Percentiles rank a stretch among this genome's conserved stretches.
Conservation (phyloP, 116 monocot genomes). For the Posidonia oceanica region DNA sequence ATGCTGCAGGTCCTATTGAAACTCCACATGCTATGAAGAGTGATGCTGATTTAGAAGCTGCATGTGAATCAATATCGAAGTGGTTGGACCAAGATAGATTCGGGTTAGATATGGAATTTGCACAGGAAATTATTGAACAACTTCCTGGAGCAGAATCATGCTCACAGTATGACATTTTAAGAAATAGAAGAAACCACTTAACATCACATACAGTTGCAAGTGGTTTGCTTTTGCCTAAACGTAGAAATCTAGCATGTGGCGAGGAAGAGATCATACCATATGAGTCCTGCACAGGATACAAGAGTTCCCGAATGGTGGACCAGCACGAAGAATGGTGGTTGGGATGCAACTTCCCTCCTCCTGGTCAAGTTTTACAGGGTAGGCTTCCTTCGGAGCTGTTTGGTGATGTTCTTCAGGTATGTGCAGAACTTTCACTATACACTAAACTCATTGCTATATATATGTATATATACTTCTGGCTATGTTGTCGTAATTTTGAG, state of each 20-base stretch:
- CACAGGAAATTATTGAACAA: constrained; percentile 78
- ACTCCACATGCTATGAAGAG: constrained; percentile 19
- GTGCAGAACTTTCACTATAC: background rate
- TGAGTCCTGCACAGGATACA: constrained; percentile 22
- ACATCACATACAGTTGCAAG: constrained; percentile 54
- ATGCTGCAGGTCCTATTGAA: constrained; percentile 25
- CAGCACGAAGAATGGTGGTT: constrained; percentile 11
- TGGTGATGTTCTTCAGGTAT: constrained; percentile 97
- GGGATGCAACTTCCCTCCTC: constrained; percentile 22
- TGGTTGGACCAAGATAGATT: constrained; percentile 89
- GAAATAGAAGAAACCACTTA: constrained; percentile 37
- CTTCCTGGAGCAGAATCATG: constrained; percentile 63
- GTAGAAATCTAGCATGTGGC: constrained; percentile 20
- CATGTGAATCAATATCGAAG: constrained; percentile 35
- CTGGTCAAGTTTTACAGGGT: constrained; percentile 55
- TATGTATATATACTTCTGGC: background rate
- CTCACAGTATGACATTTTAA: constrained; percentile 45
- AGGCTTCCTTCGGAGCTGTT: constrained; percentile 64
- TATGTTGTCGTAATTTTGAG: background rate
- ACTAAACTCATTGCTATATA: background rate
- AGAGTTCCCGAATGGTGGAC: constrained; percentile 9
- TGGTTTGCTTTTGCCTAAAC: constrained; percentile 44
- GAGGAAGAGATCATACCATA: constrained; percentile 22
- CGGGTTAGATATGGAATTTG: constrained; percentile 85
- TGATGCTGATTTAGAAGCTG: constrained; percentile 43